Evolutionary conservation across 768 basidiomycete species (phyloP).

Genomic region (Leccinellum luteum): DNA sequence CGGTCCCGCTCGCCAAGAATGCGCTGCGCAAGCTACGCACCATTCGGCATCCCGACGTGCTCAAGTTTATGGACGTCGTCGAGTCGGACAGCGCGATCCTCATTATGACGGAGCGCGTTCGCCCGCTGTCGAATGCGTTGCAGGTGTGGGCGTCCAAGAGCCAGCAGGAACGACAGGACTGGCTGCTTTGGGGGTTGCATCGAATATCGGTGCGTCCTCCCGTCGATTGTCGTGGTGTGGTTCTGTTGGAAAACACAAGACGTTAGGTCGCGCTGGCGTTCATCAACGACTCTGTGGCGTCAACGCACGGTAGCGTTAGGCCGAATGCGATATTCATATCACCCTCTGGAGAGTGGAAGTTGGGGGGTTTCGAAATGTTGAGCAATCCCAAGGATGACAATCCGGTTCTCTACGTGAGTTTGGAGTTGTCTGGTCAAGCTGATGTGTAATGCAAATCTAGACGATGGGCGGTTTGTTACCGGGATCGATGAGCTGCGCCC

Average conservation of each 20-base stretch:
- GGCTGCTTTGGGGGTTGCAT: slow-evolving; percentile 92
- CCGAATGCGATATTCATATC: slow-evolving; percentile 85
- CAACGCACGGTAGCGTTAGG: slow-evolving; percentile 80
- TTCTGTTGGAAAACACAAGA: background rate
- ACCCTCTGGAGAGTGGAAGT: slow-evolving; percentile 92
- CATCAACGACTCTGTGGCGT: slow-evolving; percentile 77
- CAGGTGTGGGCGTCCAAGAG: slow-evolving; percentile 60
- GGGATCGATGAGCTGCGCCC: slow-evolving; percentile 56
- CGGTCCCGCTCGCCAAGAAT: slow-evolving; percentile 81
- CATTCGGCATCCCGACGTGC: slow-evolving; percentile 91
- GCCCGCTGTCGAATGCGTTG: slow-evolving; percentile 64
- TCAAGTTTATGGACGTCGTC: slow-evolving; percentile 92
- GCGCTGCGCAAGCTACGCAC: slow-evolving; percentile 86
- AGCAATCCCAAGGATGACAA: slow-evolving; percentile 79
- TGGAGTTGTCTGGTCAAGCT: background rate
- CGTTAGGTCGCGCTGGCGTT: slow-evolving; percentile 83
- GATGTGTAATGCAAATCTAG: slow-evolving; percentile 38
- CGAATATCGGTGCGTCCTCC: slow-evolving; percentile 66
- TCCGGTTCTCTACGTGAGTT: slow-evolving; percentile 76
- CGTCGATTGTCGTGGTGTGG: background rate
- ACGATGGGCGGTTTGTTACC: slow-evolving; percentile 64
- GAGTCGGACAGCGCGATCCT: slow-evolving; percentile 86
- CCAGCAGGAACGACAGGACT: slow-evolving; percentile 74
- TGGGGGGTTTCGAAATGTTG: slow-evolving; percentile 91
- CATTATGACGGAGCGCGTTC: slow-evolving; percentile 93